phyloP scores from a whole-genome alignment of 805 yeast species.

The Torulaspora gathmanii region DNA sequence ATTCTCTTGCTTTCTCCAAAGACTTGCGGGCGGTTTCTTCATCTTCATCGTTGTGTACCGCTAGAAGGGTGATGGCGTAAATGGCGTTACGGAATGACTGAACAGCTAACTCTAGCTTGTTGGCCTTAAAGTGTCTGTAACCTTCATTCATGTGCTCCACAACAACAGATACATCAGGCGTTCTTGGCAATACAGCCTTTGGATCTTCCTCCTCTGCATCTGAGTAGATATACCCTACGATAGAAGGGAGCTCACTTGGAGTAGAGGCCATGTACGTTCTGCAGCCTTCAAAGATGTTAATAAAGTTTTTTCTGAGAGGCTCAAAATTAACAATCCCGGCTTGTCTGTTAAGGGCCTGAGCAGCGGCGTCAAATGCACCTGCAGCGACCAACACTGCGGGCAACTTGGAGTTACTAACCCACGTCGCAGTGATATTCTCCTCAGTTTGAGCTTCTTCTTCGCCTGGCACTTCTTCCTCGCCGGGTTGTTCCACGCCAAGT shows the following conservation, averaged over 20 bases:
- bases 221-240: slow-evolving; percentile 60
- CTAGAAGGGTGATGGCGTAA: slow-evolving; percentile 65
- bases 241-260: slow-evolving; percentile 66
- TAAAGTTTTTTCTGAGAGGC: slow-evolving; percentile 77
- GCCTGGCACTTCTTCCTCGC: slow-evolving; percentile 38
- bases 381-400: slow-evolving; percentile 94
- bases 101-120: slow-evolving; percentile 79
- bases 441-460: slow-evolving; percentile 31
- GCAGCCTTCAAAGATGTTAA: slow-evolving; percentile 77
- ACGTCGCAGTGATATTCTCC: slow-evolving; percentile 60
- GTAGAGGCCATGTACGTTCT: slow-evolving; percentile 68
- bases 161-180: slow-evolving; percentile 69
- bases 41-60: slow-evolving; percentile 69
- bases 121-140: slow-evolving; percentile 75
- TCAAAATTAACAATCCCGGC: slow-evolving; percentile 81
- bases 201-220: slow-evolving; percentile 54
- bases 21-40: slow-evolving; percentile 71
- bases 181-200: slow-evolving; percentile 52
- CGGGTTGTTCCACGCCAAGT: slow-evolving; percentile 57
- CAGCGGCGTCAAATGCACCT: slow-evolving; percentile 94
- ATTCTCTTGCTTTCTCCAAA: slow-evolving; percentile 74
- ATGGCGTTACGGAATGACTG: slow-evolving; percentile 72
- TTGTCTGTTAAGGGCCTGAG: slow-evolving; percentile 86
- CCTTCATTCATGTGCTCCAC: slow-evolving; percentile 62
- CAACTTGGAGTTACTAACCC: slow-evolving; percentile 85